Percentiles rank a stretch among this genome's conserved stretches.
Evolutionary conservation across 257 asterid species (phyloP).

Genomic region (Eustoma russellianum): DNA sequence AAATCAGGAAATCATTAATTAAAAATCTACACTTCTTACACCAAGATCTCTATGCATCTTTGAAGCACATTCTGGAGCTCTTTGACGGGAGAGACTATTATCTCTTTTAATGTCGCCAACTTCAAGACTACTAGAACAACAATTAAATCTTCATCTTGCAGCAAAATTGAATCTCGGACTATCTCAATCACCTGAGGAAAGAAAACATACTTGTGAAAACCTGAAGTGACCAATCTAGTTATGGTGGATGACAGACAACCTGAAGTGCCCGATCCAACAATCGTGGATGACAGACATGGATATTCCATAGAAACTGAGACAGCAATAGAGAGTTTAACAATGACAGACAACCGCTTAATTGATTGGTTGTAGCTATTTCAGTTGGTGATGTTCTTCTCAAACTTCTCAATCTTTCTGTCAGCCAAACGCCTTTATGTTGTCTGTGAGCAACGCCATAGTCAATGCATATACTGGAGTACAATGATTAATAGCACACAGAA

Average conservation of each 20-base stretch:
- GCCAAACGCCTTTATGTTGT: slow-evolving; percentile 87
- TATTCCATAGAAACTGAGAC: too few relatives aligned
- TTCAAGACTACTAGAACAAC: slow-evolving; percentile 69
- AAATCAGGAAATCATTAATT: neutral
- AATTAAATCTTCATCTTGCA: slow-evolving; percentile 64
- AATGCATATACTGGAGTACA: too few relatives aligned
- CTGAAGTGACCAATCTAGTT: too few relatives aligned
- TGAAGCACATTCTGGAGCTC: slow-evolving; percentile 47
- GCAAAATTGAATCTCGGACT: slow-evolving; percentile 65
- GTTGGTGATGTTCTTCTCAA: slow-evolving; percentile 81
- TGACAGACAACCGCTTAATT: too few relatives aligned
- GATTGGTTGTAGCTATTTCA: too few relatives aligned
- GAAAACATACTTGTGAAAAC: too few relatives aligned
- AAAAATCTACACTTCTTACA: slow-evolving; percentile 37
- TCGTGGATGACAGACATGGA: too few relatives aligned
- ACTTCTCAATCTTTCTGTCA: slow-evolving; percentile 70
- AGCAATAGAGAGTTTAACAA: too few relatives aligned
- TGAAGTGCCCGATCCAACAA: too few relatives aligned
- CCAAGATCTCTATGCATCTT: too few relatives aligned
- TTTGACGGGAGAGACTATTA: slow-evolving; percentile 40
- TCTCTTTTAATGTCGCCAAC: slow-evolving; percentile 39
- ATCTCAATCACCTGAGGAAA: slow-evolving; percentile 51
- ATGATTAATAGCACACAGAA: too few relatives aligned
- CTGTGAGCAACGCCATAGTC: slow-evolving; percentile 19
- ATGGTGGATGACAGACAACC: too few relatives aligned